Base-by-base conservation (phyloP, 352 stramenopile species). In the Pythium grandisporangium region DNA sequence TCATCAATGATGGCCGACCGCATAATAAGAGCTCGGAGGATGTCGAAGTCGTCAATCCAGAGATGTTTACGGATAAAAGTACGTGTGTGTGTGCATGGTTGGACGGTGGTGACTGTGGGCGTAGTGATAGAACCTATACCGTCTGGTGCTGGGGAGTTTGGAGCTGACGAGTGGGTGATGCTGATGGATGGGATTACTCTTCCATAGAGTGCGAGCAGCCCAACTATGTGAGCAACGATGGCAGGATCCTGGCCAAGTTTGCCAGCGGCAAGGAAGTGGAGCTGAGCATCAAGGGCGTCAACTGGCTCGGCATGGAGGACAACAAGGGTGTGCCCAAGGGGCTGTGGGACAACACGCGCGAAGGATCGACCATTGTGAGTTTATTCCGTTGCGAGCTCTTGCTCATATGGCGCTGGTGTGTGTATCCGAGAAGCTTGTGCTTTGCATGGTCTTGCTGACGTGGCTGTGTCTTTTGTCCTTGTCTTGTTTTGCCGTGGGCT, bases 221-320 rank as follows among this genome's bases (percentile, higher is more conserved):
- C 41, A 84, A 93, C 58, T 93, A 74, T 49, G 48, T 87, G 11
- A 90, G 74, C 49, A 85, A 83, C 53, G 75, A 88, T 30, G 75
- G 75, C 27, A 58, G 56, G 40, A 87, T 93, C 43, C 67, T 71
- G 24, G 78, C 76, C 0, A 56, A 72, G 26, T 56, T 79, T 37
- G 61, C 60, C 22, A 58, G 66, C 26, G 70, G 66, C 37, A 71
- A 59, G 22, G 64, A 78, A 24, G 69, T 70, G 27, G 66, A 82
- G 51, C 57, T 93, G 16, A 69, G 85, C 46, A 81, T 93, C 48
- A 93, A 93, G 57, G 79, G 79, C 37, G 58, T 90, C 37, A 93
- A 88, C 62, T 93, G 79, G 79, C 66, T 84, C 27, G 79, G 79
- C 35, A 86, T 90, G 74, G 51, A 93, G 56, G 63, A 78, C 59